Evolutionary conservation across 495 filamentous ascomycete species (phyloP), one percentile per base, ranked within the genome.

Genomic region (Elasticomyces elasticus): DNA sequence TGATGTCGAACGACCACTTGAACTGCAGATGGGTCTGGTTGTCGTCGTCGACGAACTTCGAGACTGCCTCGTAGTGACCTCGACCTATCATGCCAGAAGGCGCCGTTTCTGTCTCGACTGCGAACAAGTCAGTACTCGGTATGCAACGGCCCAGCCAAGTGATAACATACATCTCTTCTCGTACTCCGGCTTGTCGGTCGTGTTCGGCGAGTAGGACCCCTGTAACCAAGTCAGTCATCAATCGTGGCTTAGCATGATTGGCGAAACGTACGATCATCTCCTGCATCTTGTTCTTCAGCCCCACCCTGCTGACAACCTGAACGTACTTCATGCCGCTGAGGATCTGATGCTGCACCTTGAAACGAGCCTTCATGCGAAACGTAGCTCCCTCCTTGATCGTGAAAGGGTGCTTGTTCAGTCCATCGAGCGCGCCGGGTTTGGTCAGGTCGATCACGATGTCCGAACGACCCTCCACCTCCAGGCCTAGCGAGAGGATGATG

Each of bases 301-400:
- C 83, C 75, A 86, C 86, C 59, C 89, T 78, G 79, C 90, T 95
- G 15, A 95, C 84, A 11, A 85, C 77, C 73, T 98, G 94, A 40
- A 98, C 74, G 68, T 96, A 97, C 72, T 95, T 92, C 61, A 98
- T 72, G 25, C 92, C 92, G 62, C 85, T 89, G 49, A 97, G 77
- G 43, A 98, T 88, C 65, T 97, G 86, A 63, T 94, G 87, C 74
- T 97, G 86, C 17, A 98, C 94, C 73, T 88, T 83, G 78, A 96
- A 98, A 49, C 78, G 80, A 33, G 83, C 89, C 61, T 85, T 88
- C 86, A 96, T 96, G 64, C 81, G 85, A 77, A 95, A 97, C 64
- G 78, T 80, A 58, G 85, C 82, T 22, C 86, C 89, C 69, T 96
- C 92, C 78, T 96, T 98, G 74, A 98, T 95, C 62, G 78, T 89